phyloP scores from a whole-genome alignment of 1,284 basidiomycete species.

The Apiotrichum mycotoxinovorans region DNA sequence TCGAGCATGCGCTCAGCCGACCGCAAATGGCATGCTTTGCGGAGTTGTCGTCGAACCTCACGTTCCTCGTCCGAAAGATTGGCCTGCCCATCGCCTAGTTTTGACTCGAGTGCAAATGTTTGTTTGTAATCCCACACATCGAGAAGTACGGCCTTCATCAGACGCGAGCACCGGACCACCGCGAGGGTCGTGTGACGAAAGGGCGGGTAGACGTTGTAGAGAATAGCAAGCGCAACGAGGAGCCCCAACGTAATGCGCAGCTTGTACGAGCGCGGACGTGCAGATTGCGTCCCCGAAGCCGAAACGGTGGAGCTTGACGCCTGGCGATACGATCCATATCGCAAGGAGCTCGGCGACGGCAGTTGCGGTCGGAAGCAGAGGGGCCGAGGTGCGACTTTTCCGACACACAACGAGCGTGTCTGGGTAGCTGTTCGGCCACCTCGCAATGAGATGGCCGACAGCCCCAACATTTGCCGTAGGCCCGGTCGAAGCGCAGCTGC shows the following conservation, averaged over 20 bases:
- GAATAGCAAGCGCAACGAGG: conserved; percentile 32
- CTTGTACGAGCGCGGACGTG: not conserved
- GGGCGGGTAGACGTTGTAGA: conserved; percentile 50
- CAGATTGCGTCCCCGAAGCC: not conserved
- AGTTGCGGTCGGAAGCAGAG: not conserved
- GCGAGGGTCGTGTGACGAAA: conserved; percentile 52
- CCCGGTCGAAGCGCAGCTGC: no score
- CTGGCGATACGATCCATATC: not conserved
- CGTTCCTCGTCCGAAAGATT: conserved; percentile 53
- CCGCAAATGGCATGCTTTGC: conserved; percentile 73
- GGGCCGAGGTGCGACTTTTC: not conserved
- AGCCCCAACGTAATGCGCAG: conserved; percentile 16
- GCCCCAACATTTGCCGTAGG: no score
- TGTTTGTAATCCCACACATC: conserved; percentile 78
- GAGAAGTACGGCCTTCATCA: conserved; percentile 52
- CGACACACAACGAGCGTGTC: no score
- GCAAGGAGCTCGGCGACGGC: not conserved
- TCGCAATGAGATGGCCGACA: no score
- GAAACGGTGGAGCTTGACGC: not conserved
- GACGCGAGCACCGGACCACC: conserved; percentile 63
- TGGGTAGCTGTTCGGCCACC: not conserved
- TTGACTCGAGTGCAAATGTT: conserved; percentile 58
- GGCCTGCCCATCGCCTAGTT: conserved; percentile 24
- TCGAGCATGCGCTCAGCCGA: conserved; percentile 72
- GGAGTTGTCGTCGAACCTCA: conserved; percentile 56